Base-by-base conservation (phyloP, 2,329 filamentous ascomycete species). In the Lachnellula hyalina region DNA sequence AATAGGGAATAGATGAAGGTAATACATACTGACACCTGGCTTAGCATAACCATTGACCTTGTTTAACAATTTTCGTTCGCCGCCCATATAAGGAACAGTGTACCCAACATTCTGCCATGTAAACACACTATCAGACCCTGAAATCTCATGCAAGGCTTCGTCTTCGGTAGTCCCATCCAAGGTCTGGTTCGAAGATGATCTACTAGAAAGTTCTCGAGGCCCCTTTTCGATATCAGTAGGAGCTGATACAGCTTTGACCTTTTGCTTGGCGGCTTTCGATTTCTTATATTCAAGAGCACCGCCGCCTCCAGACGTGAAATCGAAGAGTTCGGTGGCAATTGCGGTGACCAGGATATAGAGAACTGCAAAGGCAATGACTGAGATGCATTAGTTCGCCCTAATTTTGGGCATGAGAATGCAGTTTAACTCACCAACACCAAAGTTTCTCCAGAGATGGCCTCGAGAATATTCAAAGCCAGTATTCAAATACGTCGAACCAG, bases 21-120 rank as follows among this genome's bases (percentile, higher is more conserved):
- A 23, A 34, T 49, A 55, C 53, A 53, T 54, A 54, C 35, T 40
- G 17, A 87, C 72, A 17, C 90, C 89, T 1, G 90, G 90, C 65
- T 90, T 91, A 1, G 84, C 89, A 62, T 89, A 93, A 1, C 90
- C 90, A 54, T 78, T 85, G 56, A 94, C 82, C 5, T 83, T 77
- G 64, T 89, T 86, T 47, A 90, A 73, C 1, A 89, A 74, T 67
- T 81, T 77, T 50, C 82, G 73, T 53, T 78, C 77, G 46, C 83
- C 83, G 5, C 80, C 80, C 42, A 83, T 75, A 57, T 86, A 86
- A 0, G 86, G 86, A 0, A 93, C 86, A 0, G 82, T 87, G 67
- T 90, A 93, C 47, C 85, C 77, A 25, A 90, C 76, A 61, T 90
- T 75, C 40, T 79, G 75, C 84, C 85, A 90, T 4, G 86, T 90